Evolutionary conservation across 305 asterid genomes (phyloP).

Genomic region (Rubia peregrina): DNA sequence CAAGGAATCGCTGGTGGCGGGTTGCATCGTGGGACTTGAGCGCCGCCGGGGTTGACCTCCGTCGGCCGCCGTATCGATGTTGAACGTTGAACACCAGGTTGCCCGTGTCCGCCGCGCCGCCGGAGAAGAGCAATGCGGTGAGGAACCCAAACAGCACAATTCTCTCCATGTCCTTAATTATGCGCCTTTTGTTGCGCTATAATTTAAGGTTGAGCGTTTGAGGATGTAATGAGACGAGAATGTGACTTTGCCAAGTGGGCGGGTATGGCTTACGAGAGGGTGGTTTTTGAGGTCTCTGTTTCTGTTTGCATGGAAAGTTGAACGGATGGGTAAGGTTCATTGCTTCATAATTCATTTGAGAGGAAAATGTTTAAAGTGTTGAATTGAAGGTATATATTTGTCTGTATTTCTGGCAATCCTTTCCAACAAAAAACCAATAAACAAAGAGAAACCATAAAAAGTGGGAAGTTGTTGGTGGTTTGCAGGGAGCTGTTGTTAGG

Average conservation of each 20-base stretch:
- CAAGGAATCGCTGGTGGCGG: conserved; percentile 18
- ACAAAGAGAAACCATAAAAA: no score
- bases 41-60: conserved; percentile 8
- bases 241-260: neutral
- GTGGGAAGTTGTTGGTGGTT: no score
- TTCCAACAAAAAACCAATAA: no score
- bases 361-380: neutral
- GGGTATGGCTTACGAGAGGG: neutral
- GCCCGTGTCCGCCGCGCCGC: conserved; percentile 3
- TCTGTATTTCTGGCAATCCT: no score
- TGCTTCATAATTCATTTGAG: neutral
- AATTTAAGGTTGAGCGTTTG: neutral
- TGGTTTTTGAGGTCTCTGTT: neutral
- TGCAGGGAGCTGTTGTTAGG: no score
- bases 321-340: neutral
- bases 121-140: conserved; percentile 6
- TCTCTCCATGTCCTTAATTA: conserved; percentile 8
- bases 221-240: neutral
- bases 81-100: conserved; percentile 22
- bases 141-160: conserved; percentile 10
- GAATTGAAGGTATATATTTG: no score
- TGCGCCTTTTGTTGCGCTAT: neutral
- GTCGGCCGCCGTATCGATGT: conserved; percentile 21
- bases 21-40: conserved; percentile 18
- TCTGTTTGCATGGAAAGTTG: neutral